Evolutionary conservation across 1,139 yeast species (phyloP), one percentile per base, ranked within the genome.

Genomic region (Ogataea hybrid): DNA sequence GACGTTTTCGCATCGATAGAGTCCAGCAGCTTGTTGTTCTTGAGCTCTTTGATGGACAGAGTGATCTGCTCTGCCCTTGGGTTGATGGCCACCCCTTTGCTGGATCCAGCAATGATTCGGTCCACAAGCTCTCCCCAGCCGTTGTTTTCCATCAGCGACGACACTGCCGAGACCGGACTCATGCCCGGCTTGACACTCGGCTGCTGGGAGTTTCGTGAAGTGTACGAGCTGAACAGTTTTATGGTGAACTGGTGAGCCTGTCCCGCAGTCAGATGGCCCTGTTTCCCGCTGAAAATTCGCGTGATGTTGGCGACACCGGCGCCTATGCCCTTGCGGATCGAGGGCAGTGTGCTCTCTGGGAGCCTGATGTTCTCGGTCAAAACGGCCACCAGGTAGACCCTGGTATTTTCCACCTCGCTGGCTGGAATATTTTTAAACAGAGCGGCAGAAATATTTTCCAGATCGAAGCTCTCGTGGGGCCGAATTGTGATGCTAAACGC

Each of bases 41-140:
- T 79, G 56, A 85, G 77, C 60, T 86, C 95, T 62, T 85, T 86
- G 35, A 86, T 78, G 3, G 88, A 74, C 18, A 87, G 77, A 28
- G 79, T 75, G 54, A 87, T 70, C 46, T 73, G 75, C 54, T 84
- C 89, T 8, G 95, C 92, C 61, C 94, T 74, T 25, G 94, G 92
- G 50, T 86, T 86, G 27, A 84, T 75, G 5, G 92, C 89, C 42
- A 88, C 81, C 52, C 96, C 96, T 44, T 76, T 77, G 47, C 76
- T 77, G 1, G 94, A 77, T 25, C 95, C 95, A 21, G 79, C 63
- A 51, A 88, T 82, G 51, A 88, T 84, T 57, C 95, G 71, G 55
- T 87, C 90, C 25, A 84, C 78, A 39, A 85, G 67, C 52, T 84
- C 94, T 64, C 96, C 96, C 96, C 96, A 88, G 39, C 96, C 96